Conservation (phyloP, 2,329 filamentous ascomycete species). For the Ophiostoma australiae region DNA sequence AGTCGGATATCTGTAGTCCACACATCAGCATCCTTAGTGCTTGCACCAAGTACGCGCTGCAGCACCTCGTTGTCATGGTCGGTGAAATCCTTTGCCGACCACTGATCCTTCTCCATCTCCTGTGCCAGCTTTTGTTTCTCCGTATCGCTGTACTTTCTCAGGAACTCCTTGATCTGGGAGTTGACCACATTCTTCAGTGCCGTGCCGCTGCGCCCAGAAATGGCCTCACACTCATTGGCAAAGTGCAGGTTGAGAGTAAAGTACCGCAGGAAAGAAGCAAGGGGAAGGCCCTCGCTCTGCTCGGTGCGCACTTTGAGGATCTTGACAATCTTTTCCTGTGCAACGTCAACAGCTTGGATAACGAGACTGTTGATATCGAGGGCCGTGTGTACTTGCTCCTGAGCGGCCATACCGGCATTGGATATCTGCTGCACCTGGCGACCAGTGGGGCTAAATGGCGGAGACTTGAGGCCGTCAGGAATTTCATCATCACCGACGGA, state of each 20-base stretch:
- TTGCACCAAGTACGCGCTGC: conserved; percentile 61
- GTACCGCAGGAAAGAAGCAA: conserved; percentile 70
- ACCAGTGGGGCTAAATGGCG: conserved; percentile 48
- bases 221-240: conserved; percentile 79
- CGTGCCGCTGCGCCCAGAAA: conserved; percentile 72
- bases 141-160: conserved; percentile 63
- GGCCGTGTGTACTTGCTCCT: conserved; percentile 71
- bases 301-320: conserved; percentile 72
- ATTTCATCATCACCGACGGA: conserved; percentile 48
- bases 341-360: conserved; percentile 73
- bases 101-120: conserved; percentile 74
- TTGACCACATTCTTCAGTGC: conserved; percentile 75
- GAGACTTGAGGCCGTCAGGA: conserved; percentile 37
- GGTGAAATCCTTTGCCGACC: conserved; percentile 71
- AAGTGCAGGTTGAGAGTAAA: conserved; percentile 79
- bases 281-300: conserved; percentile 62
- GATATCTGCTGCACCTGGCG: conserved; percentile 34
- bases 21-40: conserved; percentile 61
- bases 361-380: conserved; percentile 74
- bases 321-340: conserved; percentile 71
- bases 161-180: conserved; percentile 74
- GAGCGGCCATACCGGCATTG: conserved; percentile 46
- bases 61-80: conserved; percentile 57
- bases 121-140: conserved; percentile 71
- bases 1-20: conserved; percentile 61